Conservation (phyloP, 2,329 filamentous ascomycete genomes). For the Fusarium chuoi region DNA sequence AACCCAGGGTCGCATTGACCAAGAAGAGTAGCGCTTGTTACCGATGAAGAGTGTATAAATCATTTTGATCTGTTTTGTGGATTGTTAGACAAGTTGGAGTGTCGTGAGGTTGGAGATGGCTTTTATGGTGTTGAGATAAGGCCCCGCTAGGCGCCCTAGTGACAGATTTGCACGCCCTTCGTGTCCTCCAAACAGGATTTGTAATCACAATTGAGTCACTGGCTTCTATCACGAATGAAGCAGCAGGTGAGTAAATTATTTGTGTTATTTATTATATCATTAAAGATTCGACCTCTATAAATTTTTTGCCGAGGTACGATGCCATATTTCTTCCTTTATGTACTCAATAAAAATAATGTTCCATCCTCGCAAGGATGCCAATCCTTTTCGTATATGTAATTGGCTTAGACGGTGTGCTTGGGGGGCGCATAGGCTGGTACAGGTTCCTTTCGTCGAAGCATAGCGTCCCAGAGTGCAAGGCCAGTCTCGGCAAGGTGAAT, state of each 20-base stretch:
- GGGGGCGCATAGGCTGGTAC: background rate
- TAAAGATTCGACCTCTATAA: background rate
- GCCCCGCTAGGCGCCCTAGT: conserved; percentile 2
- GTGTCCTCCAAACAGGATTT: background rate
- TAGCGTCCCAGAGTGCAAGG: conserved; percentile 38
- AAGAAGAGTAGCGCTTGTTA: conserved; percentile 59
- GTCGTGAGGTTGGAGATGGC: background rate
- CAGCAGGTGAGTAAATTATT: background rate
- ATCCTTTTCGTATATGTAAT: background rate
- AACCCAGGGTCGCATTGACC: conserved; percentile 59
- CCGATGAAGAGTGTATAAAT: conserved; percentile 54
- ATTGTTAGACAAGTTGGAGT: background rate
- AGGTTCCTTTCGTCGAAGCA: conserved; percentile 15
- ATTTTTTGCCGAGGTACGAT: background rate
- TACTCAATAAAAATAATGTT: background rate
- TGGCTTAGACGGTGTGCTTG: conserved; percentile 9
- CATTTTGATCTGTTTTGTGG: conserved; percentile 38
- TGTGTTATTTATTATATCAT: background rate
- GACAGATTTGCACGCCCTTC: conserved; percentile 19
- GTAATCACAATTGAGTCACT: conserved; percentile 1
- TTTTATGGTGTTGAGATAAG: conserved; percentile 12
- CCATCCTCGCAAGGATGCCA: too few species aligned
- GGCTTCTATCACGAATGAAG: background rate
- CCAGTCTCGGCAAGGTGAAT: conserved; percentile 41
- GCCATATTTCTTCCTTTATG: background rate